Evolutionary conservation across 139 green algal species (phyloP).

Genomic region (Coccomyxa sp.): DNA sequence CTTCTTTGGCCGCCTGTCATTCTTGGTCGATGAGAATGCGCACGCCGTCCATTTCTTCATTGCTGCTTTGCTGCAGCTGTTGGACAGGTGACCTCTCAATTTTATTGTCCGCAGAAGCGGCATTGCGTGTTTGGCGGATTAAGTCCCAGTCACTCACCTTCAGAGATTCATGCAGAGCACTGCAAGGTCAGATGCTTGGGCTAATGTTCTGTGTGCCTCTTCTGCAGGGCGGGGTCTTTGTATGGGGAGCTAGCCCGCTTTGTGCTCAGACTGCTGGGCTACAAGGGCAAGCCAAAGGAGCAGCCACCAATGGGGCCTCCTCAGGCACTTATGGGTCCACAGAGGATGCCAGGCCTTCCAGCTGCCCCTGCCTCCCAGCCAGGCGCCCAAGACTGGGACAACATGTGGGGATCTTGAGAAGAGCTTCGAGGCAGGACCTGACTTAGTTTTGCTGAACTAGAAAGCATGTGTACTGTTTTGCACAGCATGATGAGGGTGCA

Average conservation of each 20-base stretch:
- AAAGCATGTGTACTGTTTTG: too few species aligned
- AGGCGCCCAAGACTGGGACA: background rate
- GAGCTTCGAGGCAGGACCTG: too few species aligned
- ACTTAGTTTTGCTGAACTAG: too few species aligned
- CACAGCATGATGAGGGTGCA: too few species aligned
- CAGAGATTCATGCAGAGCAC: too few species aligned
- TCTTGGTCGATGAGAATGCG: constrained; percentile 97
- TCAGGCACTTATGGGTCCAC: background rate
- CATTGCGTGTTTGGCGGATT: too few species aligned
- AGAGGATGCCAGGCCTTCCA: background rate
- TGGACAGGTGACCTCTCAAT: constrained; percentile 62
- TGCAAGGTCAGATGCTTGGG: too few species aligned
- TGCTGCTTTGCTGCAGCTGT: constrained; percentile 86
- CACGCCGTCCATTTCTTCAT: constrained; percentile 99
- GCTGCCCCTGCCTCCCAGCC: background rate
- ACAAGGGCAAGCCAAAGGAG: constrained; percentile 22
- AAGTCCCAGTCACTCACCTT: too few species aligned
- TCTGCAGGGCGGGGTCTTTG: constrained; percentile 69
- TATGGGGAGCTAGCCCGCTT: constrained; percentile 95
- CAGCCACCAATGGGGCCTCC: background rate
- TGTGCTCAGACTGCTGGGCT: constrained; percentile 83
- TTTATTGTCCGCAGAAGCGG: too few species aligned
- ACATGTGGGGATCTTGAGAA: background rate
- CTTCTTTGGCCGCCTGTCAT: constrained; percentile 93
- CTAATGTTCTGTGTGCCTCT: too few species aligned